Base-by-base conservation (phyloP, 441 rosid species). In the Jatropha multifida region DNA sequence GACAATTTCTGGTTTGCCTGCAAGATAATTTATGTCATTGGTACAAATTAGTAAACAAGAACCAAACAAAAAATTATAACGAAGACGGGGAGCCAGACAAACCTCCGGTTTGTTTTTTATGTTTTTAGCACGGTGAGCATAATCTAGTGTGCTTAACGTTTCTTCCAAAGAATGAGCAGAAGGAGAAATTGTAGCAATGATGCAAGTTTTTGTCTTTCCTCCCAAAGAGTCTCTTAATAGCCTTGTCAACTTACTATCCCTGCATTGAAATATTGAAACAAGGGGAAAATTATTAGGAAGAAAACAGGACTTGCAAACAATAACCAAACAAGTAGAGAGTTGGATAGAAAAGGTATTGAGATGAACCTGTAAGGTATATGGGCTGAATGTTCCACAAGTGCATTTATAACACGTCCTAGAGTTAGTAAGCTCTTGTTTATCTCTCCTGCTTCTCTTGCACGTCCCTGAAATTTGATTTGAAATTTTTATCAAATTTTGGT, bases 371-470 rank as follows among this genome's bases (percentile, higher is more conserved):
- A 95, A 64, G 99, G 99, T 86, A 93, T 82, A 81, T 93, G 99
- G 5, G 97, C 84, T 73, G 98, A 90, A 90, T 91, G 99, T 78
- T 95, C 99, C 76, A 89, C 99, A 77, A 93, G 94, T 44, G 98
- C 96, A 86, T 93, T 95, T 81, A 95, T 95, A 74, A 93, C 98
- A 74, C 99, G 93, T 40, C 98, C 98, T 46, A 95, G 78, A 26
- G 99, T 95, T 49, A 95, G 90, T 87, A 95, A 88, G 84, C 99
- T 95, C 87, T 95, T 95, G 80, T 91, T 94, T 54, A 94, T 94
- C 84, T 94, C 98, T 63, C 98, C 98, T 13, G 97, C 99, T 86
- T 94, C 97, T 86, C 96, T 89, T 72, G 97, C 99, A 49, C 99
- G 93, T 7, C 92, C 91, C 97, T 91, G 85, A 81, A 76, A 75